Evolutionary conservation across 1,284 basidiomycete species (phyloP), one percentile per base, ranked within the genome.

Genomic region (Sanguinoderma infundibulare): DNA sequence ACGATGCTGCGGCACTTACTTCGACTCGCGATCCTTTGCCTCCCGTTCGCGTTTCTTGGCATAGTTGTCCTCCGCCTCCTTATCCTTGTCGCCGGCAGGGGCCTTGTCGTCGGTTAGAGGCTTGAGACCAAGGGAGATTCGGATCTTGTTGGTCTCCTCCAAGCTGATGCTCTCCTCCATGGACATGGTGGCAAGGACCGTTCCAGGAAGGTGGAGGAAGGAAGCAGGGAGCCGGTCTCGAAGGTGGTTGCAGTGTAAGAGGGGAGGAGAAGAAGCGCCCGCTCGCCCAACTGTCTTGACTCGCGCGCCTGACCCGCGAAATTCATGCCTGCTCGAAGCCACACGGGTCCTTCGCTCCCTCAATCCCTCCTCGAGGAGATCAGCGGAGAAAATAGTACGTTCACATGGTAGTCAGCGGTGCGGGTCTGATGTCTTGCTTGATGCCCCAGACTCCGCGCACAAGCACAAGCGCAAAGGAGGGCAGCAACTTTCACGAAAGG

Each of bases 131-230:
- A 98, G 86, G 8, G 90, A 92, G 65, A 98, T 87, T 80, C 98
- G 95, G 74, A 98, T 94, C 78, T 93, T 95, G 84, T 98, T 98
- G 57, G 96, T 98, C 84, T 99, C 98, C 74, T 98, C 96, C 73
- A 99, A 86, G 69, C 92, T 91, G 74, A 98, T 91, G 74, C 92
- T 91, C 77, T 95, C 91, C 79, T 92, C 91, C 87, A 91, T 87
- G 20, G 87, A 84, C 83, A 87, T 89, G 61, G 52, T 76, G 75
- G 38, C 34, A 10, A 50, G 8, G 47, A 22, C 51, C 35, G 34
- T 28, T 46, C 35, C 15, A 24, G 34, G 20, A 50, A 35, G 49
- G 42, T 20, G 47, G n/a, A 26, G 26, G 51, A 47, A n/a, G 20
- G 34, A 59, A 57, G 47, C 47, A 34, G 38, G 26, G 42, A 10